Base-by-base conservation (phyloP, 129 eudicot genomes). In the Centrapalus pauciflorus region DNA sequence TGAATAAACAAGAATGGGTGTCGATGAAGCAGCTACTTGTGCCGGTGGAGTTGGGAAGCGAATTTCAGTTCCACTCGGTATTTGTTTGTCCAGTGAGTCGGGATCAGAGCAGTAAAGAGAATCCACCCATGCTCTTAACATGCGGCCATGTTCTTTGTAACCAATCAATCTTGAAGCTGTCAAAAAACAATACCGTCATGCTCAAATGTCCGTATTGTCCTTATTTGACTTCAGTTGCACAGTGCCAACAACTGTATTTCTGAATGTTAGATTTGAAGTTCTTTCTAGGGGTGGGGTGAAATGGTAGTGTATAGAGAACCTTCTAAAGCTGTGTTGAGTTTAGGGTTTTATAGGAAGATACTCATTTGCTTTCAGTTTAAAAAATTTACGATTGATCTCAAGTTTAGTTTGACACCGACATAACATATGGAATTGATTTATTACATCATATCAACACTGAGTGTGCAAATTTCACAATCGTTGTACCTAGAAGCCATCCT, bases 81-180 rank as follows among this genome's bases (percentile, higher is more conserved):
- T 77, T 77, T 70, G 81, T 77, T 55, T 77, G 81, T 65, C 82
- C 82, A 4, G 77, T 71, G 28, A 70, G 69, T 58, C 23, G 82
- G 68, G 82, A 77, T 48, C 73, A 77, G 60, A 56, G 73, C 55
- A 71, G 66, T 50, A 68, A 77, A 0, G 73, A 70, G 6, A 77
- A 77, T 66, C 82, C 82, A 11, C 77, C 82, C 4, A 63, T 71
- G 77, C 62, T 71, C 52, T 54, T 77, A 27, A 64, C 82, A 5
- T 77, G 77, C 29, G 77, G 77, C 17, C 81, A 77, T 38, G 81
- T 64, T 5, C 68, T 77, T 6, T 70, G 77, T 35, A 64, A 46
- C 6, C 77, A 71, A 25, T 76, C 80, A 0, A 76, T 76, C 23
- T 23, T 30, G 65, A 76, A 68, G 75, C 57, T 76, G 38, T 76